Base-by-base conservation (phyloP, 257 asterid species). In the Coffea canephora region DNA sequence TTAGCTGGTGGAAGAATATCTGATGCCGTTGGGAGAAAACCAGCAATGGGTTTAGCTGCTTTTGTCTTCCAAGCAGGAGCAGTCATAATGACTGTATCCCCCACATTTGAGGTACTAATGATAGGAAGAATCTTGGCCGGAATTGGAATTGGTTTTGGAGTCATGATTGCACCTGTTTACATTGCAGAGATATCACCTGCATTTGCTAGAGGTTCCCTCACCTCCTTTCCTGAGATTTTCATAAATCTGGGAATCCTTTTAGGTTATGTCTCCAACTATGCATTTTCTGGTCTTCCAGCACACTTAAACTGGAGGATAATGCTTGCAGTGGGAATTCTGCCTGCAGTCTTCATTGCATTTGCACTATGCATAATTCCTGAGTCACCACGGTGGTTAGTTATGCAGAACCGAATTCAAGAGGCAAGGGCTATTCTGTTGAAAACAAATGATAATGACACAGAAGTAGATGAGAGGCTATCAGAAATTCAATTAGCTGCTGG, bases 31-130 rank as follows among this genome's bases (percentile, higher is more conserved):
- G 99, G 99, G 54, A 82, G 98, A 78, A 95, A 95, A 85, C 93
- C 98, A 98, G 91, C 99, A 1, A 95, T 95, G 97, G 99, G 93
- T 1, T 83, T 95, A 6, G 98, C 97, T 57, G 97, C 98, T 76
- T 77, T 93, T 31, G 71, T 91, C 14, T 95, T 95, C 82, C 99
- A 95, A 79, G 68, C 78, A 1, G 99, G 99, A 6, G 99, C 97
- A 8, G 91, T 80, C 21, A 81, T 95, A 36, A 95, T 95, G 99
- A 84, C 94, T 1, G 52, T 88, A 21, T 98, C 98, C 80, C 98
- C 96, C 15, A 83, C 97, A 0, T 95, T 89, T 50, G n/a, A 73
- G 36, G 84, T 91, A 2, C 89, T 95, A 34, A 89, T 95, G 93
- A 55, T 86, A 2, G 99, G 99, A 68, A 78, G 99, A 85, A 84